Evolutionary conservation across 2,329 filamentous ascomycete species (phyloP), one percentile per base, ranked within the genome.

Genomic region (Beauveria sp.): DNA sequence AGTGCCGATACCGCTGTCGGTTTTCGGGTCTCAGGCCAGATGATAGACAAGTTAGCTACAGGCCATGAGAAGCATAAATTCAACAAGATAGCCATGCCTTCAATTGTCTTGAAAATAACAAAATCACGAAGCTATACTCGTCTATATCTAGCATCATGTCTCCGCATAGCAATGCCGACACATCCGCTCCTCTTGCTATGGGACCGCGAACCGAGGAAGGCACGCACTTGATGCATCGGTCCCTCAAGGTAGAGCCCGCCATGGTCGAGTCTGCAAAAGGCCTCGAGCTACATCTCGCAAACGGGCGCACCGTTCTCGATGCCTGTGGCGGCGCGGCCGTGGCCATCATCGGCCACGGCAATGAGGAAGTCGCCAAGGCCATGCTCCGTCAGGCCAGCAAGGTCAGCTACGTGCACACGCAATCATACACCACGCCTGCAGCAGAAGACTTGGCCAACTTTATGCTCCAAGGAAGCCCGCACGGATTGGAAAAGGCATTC

Each of bases 341-440:
- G 6, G 79, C 84, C 10, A 86, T 84, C 69, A 70, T 90, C 9
- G 87, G 86, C 18, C 84, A 88, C 67, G 81, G 80, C 38, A 78
- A 86, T 61, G 66, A 77, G 60, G 75, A 82, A 60, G 81, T 90
- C 24, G 76, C 75, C 30, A 72, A 79, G 20, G 85, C 85, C 1
- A 78, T 89, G 34, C 73, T 75, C 22, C 68, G 77, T 20, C 85
- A 88, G 66, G 74, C 86, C 68, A 73, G 77, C 59, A 73, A 62
- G n/a, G 64, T 70, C n/a, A 62, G 63, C 55, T 72, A 70, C 49
- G 67, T 68, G 8, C 69, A 72, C 63, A 70, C 69, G 3, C 62
- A 63, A 22, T 62, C 66, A 6, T 71, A 67, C 64, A 68, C 66
- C 12, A 67, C 67, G 1, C 18, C 62, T 3, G 65, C 64, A 0